These are phyloP conservation scores for Penicillium sp. DNA, from an alignment of 2,329 filamentous ascomycete genomes.

Conservation along the genomic window DNA sequence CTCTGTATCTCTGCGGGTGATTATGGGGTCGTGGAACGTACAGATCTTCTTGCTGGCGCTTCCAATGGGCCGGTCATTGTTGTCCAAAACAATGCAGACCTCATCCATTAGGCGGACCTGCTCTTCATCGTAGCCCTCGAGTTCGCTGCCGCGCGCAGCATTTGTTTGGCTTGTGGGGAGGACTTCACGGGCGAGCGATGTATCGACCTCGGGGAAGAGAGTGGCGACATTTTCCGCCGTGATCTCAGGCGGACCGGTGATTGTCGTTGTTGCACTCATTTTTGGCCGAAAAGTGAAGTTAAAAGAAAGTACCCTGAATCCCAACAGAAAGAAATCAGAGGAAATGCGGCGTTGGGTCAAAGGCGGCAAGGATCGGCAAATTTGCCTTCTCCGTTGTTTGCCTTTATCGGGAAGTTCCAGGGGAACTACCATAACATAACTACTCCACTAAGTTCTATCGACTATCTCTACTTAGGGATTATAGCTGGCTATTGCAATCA, in stretches of 20 bases:
- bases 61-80: constrained; percentile 84
- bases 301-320: not conserved
- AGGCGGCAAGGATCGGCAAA: constrained; percentile 14
- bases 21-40: constrained; percentile 41
- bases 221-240: constrained; percentile 78
- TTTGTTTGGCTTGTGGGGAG: constrained; percentile 36
- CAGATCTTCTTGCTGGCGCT: constrained; percentile 97
- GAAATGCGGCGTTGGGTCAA: constrained; percentile 4
- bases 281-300: constrained; percentile 5
- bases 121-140: constrained; percentile 90
- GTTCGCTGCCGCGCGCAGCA: constrained; percentile 52
- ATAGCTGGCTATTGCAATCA: not conserved
- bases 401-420: not conserved
- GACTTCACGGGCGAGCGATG: constrained; percentile 47
- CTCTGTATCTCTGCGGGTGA: not conserved
- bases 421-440: not conserved
- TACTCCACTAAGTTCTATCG: not conserved
- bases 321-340: constrained; percentile 2
- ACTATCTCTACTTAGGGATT: not conserved
- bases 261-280: constrained; percentile 43
- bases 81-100: constrained; percentile 91
- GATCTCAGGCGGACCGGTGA: constrained; percentile 52
- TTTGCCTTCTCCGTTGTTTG: not conserved
- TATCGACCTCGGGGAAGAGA: constrained; percentile 76
- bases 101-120: constrained; percentile 98